Conservation (phyloP, 345 rosid genomes). For the Microcos paniculata region DNA sequence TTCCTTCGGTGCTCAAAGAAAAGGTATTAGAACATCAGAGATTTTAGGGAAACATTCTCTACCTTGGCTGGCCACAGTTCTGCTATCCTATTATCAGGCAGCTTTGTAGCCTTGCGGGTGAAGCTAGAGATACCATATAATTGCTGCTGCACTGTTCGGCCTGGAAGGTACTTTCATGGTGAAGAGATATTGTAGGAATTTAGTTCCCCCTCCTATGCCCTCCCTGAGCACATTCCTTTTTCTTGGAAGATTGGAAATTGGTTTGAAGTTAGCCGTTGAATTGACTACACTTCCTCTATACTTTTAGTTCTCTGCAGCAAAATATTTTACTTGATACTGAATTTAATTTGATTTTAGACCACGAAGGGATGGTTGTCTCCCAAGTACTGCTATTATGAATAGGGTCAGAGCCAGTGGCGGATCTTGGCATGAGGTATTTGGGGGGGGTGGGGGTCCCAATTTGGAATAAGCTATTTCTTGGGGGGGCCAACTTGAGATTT, state of each 20-base stretch:
- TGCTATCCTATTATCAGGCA: neutral
- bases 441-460: no score
- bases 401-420: no score
- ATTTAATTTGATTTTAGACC: neutral
- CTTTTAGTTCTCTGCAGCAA: neutral
- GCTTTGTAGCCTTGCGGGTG: neutral
- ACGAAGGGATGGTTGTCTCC: neutral
- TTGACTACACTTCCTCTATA: neutral
- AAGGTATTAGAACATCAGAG: neutral
- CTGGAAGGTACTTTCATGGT: neutral
- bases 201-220: neutral
- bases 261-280: neutral
- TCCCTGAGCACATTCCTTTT: neutral
- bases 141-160: neutral
- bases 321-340: neutral
- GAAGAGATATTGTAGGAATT: conserved; percentile 1
- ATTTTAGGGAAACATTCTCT: neutral
- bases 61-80: neutral
- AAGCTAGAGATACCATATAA: neutral
- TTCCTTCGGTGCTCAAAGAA: neutral
- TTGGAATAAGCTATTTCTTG: no score
- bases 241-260: neutral
- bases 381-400: neutral
- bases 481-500: no score
- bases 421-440: no score